Conservation (phyloP, 1,284 basidiomycete genomes). For the Neolentinus lepideus region DNA sequence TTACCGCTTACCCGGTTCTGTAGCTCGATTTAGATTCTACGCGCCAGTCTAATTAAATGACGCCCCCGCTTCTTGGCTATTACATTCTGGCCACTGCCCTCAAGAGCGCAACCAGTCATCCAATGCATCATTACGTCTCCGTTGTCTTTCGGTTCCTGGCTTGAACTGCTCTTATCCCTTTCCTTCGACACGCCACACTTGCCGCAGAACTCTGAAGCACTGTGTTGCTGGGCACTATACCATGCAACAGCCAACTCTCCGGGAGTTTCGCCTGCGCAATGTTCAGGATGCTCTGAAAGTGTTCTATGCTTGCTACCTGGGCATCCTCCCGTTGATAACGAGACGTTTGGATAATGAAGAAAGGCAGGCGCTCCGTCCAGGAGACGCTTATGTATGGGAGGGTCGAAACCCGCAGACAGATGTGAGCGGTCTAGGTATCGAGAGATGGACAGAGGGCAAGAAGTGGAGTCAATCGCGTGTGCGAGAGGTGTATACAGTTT, state of each 20-base stretch:
- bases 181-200: neutral
- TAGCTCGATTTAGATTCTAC: neutral
- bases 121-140: neutral
- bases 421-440: slow-evolving; percentile 50
- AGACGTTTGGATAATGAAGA: slow-evolving; percentile 36
- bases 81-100: neutral
- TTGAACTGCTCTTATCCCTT: no score
- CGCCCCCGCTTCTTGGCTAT: neutral
- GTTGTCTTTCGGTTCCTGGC: neutral
- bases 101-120: neutral
- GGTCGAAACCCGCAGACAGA: slow-evolving; percentile 31
- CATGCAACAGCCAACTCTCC: slow-evolving; percentile 42
- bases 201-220: neutral
- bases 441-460: slow-evolving; percentile 52
- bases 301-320: slow-evolving; percentile 32
- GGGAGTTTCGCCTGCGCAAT: slow-evolving; percentile 28
- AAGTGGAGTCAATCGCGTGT: slow-evolving; percentile 72
- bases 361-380: slow-evolving; percentile 32
- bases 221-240: neutral
- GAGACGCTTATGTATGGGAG: slow-evolving; percentile 41
- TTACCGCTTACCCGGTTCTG: neutral
- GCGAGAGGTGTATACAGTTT: slow-evolving; percentile 46
- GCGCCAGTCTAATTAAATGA: neutral
- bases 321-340: slow-evolving; percentile 30
- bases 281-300: slow-evolving; percentile 34